Conservation (phyloP, 176 grass and related monocot genomes). For the Avena atlantica region DNA sequence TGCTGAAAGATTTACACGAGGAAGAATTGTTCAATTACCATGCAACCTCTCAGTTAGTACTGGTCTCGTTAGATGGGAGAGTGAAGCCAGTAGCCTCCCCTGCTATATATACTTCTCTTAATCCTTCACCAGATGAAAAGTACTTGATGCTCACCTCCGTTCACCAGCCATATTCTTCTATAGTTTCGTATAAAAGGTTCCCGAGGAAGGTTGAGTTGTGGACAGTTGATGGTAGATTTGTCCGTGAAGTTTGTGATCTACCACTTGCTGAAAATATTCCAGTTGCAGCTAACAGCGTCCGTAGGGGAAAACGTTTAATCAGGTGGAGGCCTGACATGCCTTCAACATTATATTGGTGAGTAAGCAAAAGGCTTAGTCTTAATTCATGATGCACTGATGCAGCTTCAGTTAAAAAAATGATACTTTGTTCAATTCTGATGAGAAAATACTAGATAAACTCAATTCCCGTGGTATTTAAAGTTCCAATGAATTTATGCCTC, state of each 20-base stretch:
- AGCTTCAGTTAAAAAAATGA: background rate
- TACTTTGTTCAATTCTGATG: background rate
- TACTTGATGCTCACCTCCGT: slow-evolving; percentile 69
- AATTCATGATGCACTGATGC: background rate
- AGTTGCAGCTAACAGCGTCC: slow-evolving; percentile 74
- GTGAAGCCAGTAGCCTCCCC: slow-evolving; percentile 56
- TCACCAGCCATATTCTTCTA: slow-evolving; percentile 76
- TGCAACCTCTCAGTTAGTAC: slow-evolving; percentile 67
- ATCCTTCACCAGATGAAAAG: slow-evolving; percentile 85
- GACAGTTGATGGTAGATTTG: slow-evolving; percentile 69
- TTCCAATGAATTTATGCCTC: slow-evolving; percentile 2
- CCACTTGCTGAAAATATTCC: slow-evolving; percentile 91
- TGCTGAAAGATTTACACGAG: slow-evolving; percentile 77
- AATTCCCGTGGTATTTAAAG: background rate
- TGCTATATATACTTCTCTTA: slow-evolving; percentile 74
- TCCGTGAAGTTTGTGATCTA: slow-evolving; percentile 82
- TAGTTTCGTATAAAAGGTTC: slow-evolving; percentile 77
- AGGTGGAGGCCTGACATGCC: slow-evolving; percentile 81
- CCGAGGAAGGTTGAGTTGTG: slow-evolving; percentile 82
- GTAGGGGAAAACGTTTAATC: slow-evolving; percentile 77
- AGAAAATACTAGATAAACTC: slow-evolving; percentile 9
- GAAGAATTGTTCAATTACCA: slow-evolving; percentile 82
- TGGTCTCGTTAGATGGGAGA: slow-evolving; percentile 64
- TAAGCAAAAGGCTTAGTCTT: background rate
- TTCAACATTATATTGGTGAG: slow-evolving; percentile 86